Base-by-base conservation (phyloP, 495 filamentous ascomycete species). In the Penicillium silybi region DNA sequence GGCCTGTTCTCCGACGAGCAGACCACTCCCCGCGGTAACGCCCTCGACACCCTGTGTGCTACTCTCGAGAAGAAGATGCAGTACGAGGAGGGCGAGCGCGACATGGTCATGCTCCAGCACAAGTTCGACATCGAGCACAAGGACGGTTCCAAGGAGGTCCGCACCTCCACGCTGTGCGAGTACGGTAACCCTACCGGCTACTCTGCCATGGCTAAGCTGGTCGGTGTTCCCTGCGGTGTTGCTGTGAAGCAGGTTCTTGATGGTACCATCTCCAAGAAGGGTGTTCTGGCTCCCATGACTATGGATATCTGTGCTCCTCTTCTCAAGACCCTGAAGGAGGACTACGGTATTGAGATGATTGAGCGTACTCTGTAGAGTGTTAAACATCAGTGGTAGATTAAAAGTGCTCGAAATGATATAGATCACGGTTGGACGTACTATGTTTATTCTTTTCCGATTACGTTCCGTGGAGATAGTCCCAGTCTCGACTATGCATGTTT, bases 21-120 rank as follows among this genome's bases (percentile, higher is more conserved):
- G 59, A 88, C 85, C 66, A 88, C 66, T 6, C 86, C 90, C 25
- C 76, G 83, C 46, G 85, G 80, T n/a, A 96, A 86, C 74, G 87
- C 87, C 1, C 76, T 96, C 25, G 91, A 96, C 58, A 92, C 88
- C 17, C 82, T 98, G 17, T 97, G 92, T 69, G 91, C 90, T 27
- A 87, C 85, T 16, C 80, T 97, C 11, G 91, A 96, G 74, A 67
- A 87, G 74, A 96, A 95, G 81, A 95, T 96, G 89, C 80, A 87
- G 66, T 97, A 85, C 67, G 88, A 79, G 57, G 77, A 85, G 50
- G 84, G 80, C 34, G 93, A 96, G 83, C 84, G 92, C 35, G 90
- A 95, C 63, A 73, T 96, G 44, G 82, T 85, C 47, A 88, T 93
- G 80, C 82, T 96, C 35, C 90, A 95, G 74, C 93, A 98, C 80